These are phyloP conservation scores for Fusarium scirpi DNA, from an alignment of 2,329 filamentous ascomycete genomes.

Conservation along the genomic window DNA sequence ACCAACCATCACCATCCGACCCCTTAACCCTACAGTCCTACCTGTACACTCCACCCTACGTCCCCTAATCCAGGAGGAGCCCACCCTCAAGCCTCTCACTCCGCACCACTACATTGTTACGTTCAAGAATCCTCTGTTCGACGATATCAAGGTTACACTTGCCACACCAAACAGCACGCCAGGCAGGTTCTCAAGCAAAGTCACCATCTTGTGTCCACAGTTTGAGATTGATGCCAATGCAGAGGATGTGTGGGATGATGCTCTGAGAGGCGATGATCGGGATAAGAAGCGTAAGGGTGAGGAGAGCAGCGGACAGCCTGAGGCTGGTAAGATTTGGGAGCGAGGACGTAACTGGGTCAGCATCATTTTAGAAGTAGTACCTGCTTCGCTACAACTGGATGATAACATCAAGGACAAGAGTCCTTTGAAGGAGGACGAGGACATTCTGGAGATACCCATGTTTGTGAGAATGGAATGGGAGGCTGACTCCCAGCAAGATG, in stretches of 20 bases:
- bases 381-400: constrained; percentile 65
- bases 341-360: constrained; percentile 93
- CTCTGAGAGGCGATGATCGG: constrained; percentile 69
- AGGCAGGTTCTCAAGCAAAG: constrained; percentile 79
- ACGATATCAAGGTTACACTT: constrained; percentile 86
- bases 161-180: constrained; percentile 86
- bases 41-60: constrained; percentile 53
- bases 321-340: constrained; percentile 97
- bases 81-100: constrained; percentile 65
- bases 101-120: constrained; percentile 87
- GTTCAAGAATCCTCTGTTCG: constrained; percentile 94
- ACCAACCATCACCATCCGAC: constrained; percentile 80
- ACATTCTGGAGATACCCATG: constrained; percentile 87
- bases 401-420: constrained; percentile 53
- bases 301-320: constrained; percentile 66
- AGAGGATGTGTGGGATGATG: constrained; percentile 86
- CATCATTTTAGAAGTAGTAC: constrained; percentile 90
- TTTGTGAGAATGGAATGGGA: constrained; percentile 96
- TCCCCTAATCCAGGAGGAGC: constrained; percentile 49
- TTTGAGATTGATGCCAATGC: constrained; percentile 96
- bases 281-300: constrained; percentile 57
- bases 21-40: constrained; percentile 60
- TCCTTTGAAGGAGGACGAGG: constrained; percentile 69
- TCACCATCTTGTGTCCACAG: constrained; percentile 93
- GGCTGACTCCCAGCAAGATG: constrained; percentile 74